phyloP scores from a whole-genome alignment of 805 yeast species.

The Kodamaea neixiangensis region DNA sequence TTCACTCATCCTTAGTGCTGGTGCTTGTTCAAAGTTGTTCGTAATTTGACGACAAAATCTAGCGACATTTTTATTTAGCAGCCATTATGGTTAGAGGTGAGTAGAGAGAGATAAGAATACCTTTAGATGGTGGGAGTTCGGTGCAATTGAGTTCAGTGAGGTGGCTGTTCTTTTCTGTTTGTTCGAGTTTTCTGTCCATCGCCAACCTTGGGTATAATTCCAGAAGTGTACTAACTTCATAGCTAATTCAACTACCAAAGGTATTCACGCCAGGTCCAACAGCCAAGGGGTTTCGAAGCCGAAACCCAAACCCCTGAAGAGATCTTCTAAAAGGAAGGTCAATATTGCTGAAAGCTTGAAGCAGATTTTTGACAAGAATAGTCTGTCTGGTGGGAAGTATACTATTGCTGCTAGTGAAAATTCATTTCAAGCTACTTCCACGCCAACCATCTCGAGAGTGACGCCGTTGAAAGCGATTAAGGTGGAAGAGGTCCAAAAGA shows the following conservation, averaged over 20 bases:
- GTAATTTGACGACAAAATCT: background rate
- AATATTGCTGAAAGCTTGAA: background rate
- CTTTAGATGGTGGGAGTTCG: background rate
- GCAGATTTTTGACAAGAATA: background rate
- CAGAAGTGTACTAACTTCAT: background rate
- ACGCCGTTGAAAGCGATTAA: constrained; percentile 2
- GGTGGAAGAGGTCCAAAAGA: constrained; percentile 10
- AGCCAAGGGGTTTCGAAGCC: background rate
- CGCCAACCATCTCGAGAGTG: constrained; percentile 11
- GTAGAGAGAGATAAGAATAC: too few species aligned
- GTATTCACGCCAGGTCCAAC: background rate
- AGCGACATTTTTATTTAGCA: constrained; percentile 1
- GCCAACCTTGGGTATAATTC: too few species aligned
- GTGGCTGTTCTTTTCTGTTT: too few species aligned
- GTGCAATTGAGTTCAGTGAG: background rate
- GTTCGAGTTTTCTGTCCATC: too few species aligned
- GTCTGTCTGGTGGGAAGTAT: background rate
- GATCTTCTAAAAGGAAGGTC: background rate
- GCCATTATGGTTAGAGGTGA: constrained; percentile 4
- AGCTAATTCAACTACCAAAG: background rate
- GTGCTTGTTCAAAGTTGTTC: background rate
- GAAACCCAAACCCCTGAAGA: background rate
- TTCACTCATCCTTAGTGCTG: background rate
- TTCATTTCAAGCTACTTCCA: constrained; percentile 17
- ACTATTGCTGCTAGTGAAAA: background rate